Base-by-base conservation (phyloP, 805 yeast genomes). In the Monosporozyma servazzii region DNA sequence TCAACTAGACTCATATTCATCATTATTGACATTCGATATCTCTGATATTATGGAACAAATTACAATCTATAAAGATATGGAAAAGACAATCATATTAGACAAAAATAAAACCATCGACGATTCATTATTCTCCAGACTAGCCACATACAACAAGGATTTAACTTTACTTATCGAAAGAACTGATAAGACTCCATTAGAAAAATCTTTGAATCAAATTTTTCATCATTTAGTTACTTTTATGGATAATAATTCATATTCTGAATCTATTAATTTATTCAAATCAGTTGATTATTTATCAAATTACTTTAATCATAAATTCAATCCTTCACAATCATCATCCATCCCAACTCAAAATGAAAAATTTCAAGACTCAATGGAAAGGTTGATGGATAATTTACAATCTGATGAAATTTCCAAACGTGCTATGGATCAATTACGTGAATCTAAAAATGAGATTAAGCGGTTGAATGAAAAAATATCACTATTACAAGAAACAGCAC, bases 341-440 rank as follows among this genome's bases (percentile, higher is more conserved):
- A 20, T 5, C 13, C 27, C 37, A 15, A 25, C 1, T 23, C 37
- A 36, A 17, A 31, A 29, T 15, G 66, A 76, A 11, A 70, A 67
- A 60, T 75, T 88, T 56, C 86, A 84, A 49, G 79, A 86, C 47
- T 87, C 95, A 1, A 81, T 90, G 36, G 88, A 86, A 60, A 74
- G 81, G 51, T 71, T 91, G 45, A 74, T 80, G 53, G 82, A 88
- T 43, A 76, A 86, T 27, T 74, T 90, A 61, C 82, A 82, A 57
- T 86, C 96, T 0, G 96, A 91, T 64, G 95, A 88, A 50, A 82
- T 84, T 68, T 95, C 95, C 11, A 74, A 81, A 49, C 75, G 85
- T 53, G 95, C 96, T 54, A 75, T 72, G 88, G 78, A 50, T 74
- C 82, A 37, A 75, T 76, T 59, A 78, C 74, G 45, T 72, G 80